Base-by-base conservation (phyloP, 2,329 filamentous ascomycete genomes). In the Helotiales sp. region DNA sequence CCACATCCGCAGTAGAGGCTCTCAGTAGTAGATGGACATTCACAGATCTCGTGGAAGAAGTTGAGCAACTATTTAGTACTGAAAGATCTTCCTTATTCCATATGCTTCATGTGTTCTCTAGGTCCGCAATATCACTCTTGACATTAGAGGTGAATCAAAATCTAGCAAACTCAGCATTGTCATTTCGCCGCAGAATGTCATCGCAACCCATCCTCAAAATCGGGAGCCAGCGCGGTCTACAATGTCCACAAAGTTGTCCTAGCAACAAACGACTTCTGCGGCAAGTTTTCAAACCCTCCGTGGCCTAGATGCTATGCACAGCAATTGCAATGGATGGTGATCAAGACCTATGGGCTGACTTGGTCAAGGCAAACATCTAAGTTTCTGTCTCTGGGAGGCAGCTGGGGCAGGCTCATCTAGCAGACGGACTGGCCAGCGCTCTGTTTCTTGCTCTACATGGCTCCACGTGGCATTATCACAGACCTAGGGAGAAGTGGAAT, bases 281-380 rank as follows among this genome's bases (percentile, higher is more conserved):
- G 83, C 92, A 11, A 96, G 92, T 71, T 77, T 90, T 3, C 86
- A 90, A 0, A 1, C 91, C 91, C 78, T 6, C 80, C 81, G 1
- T 77, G 32, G 15, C 17, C 50, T 30, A 24, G 6, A 43, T 20
- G 0, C 83, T 82, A 20, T 84, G 82, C 11, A 81, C 57, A 13
- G 22, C 34, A 1, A 22, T 49, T 26, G 50, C 77, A 0, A 80
- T 83, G 69, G 85, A 85, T 3, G 86, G 86, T 1, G 85, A 86
- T 69, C 82, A 85, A 0, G 83, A 83, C 6, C 81, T 89, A 2
- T 89, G 82, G 77, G 84, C 87, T 57, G 75, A 80, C 0, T 79
- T 84, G 6, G 85, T 82, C 71, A 80, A 79, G 0, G 76, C 86
- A 40, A 78, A 78, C 1, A 79, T 85, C 10, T 80, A 77, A 2